Evolutionary conservation across 1,139 yeast species (phyloP).

Genomic region (Yamadazyma dendronema): DNA sequence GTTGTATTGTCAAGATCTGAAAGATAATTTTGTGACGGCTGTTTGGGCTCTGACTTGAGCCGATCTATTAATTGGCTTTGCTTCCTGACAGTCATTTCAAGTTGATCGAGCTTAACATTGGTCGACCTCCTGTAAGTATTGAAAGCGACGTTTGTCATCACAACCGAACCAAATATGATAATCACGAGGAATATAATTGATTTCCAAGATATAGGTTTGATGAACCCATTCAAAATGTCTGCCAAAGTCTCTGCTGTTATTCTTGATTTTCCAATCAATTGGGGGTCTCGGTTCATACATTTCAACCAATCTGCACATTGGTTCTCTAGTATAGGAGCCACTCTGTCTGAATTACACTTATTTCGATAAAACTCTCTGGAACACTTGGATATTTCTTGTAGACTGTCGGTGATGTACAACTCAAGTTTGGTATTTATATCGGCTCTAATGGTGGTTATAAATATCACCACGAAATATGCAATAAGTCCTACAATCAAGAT

Average conservation of each 20-base stretch:
- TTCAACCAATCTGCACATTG: constrained; percentile 73
- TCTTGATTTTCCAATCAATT: constrained; percentile 69
- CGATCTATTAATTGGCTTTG: constrained; percentile 14
- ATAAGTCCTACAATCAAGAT: constrained; percentile 54
- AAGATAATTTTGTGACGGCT: constrained; percentile 5
- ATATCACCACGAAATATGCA: constrained; percentile 51
- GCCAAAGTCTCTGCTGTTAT: constrained; percentile 83
- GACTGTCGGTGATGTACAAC: constrained; percentile 55
- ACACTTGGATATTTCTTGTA: constrained; percentile 70
- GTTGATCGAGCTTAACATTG: constrained; percentile 14
- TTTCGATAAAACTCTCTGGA: constrained; percentile 68
- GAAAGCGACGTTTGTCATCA: constrained; percentile 22
- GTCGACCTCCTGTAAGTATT: constrained; percentile 20
- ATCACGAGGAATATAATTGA: constrained; percentile 47
- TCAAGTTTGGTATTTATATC: constrained; percentile 75
- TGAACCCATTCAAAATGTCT: constrained; percentile 74
- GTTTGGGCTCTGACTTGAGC: constrained; percentile 5
- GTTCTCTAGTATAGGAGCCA: constrained; percentile 74
- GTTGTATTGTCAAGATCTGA: constrained; percentile 8
- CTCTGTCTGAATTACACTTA: constrained; percentile 50
- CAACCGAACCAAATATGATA: constrained; percentile 21
- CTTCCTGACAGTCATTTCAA: constrained; percentile 15
- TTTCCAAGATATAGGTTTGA: constrained; percentile 75
- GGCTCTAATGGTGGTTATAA: constrained; percentile 58
- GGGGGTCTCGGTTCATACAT: constrained; percentile 88